A percentile compares a stretch with the other conserved stretches of the same genome.
These are phyloP conservation scores for Zygosaccharomyces pseudorouxii DNA, from an alignment of 805 yeast species.

Conservation along the genomic window DNA sequence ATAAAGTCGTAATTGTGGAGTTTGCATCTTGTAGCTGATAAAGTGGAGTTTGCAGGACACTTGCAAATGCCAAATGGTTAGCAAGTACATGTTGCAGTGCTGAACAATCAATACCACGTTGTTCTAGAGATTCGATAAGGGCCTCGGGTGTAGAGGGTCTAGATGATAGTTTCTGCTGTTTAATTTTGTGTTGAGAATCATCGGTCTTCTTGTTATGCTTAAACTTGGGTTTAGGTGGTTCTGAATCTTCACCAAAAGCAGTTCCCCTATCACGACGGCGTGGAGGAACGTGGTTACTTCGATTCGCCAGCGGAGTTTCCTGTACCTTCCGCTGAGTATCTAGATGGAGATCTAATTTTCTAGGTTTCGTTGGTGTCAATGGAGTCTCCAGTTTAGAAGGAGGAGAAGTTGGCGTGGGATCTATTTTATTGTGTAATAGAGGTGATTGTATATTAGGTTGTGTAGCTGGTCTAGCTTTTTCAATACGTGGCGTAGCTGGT, in stretches of 20 bases:
- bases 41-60: constrained; percentile 85
- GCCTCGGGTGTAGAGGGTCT: constrained; percentile 1
- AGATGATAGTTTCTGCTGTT: constrained; percentile 6
- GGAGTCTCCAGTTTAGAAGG: constrained; percentile 2
- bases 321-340: not conserved
- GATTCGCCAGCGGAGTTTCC: constrained; percentile 5
- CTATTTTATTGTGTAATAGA: not conserved
- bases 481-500: constrained; percentile 14
- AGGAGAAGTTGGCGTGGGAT: not conserved
- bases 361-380: constrained; percentile 6
- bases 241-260: not conserved
- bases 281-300: constrained; percentile 21
- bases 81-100: constrained; percentile 62
- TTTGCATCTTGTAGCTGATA: constrained; percentile 60
- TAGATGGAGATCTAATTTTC: constrained; percentile 1
- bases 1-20: constrained; percentile 45
- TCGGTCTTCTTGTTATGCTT: constrained; percentile 22
- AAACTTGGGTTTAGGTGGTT: constrained; percentile 32
- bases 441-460: not conserved
- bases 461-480: not conserved
- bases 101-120: constrained; percentile 39
- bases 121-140: constrained; percentile 7
- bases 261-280: constrained; percentile 1
- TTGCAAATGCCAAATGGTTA: constrained; percentile 86
- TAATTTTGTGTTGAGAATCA: constrained; percentile 6